Conservation (phyloP, 1,284 basidiomycete species). For the Leccinum solheimii region DNA sequence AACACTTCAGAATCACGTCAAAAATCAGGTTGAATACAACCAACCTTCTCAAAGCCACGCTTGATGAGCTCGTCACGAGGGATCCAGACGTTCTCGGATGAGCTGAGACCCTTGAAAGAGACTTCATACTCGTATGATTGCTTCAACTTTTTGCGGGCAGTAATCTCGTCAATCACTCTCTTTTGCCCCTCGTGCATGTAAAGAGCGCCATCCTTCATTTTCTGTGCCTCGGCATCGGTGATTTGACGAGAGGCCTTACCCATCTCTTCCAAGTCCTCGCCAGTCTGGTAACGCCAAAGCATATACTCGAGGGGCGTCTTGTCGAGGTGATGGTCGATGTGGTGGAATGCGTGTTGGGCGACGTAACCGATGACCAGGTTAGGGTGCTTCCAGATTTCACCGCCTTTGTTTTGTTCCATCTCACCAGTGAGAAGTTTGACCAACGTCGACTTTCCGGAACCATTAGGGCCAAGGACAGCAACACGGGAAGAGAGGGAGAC, state of each 20-base stretch:
- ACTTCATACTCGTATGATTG: conserved; percentile 98
- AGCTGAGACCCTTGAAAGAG: conserved; percentile 89
- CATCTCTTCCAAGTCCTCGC: conserved; percentile 97
- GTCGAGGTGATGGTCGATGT: conserved; percentile 97
- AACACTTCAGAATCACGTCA: neutral
- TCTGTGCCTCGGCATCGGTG: conserved; percentile 84
- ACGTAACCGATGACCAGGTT: conserved; percentile 76
- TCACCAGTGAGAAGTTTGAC: conserved; percentile 99
- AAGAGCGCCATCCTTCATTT: conserved; percentile 94
- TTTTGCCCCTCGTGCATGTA: conserved; percentile 93
- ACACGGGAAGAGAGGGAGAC: conserved; percentile 97
- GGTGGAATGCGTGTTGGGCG: conserved; percentile 95
- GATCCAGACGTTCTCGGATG: conserved; percentile 96
- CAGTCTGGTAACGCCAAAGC: conserved; percentile 99
- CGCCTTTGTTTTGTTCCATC: conserved; percentile 93
- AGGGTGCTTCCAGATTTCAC: conserved; percentile 98
- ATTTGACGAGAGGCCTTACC: conserved; percentile 88
- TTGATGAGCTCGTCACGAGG: conserved; percentile 95
- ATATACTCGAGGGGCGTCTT: conserved; percentile 99
- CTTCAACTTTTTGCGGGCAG: conserved; percentile 95
- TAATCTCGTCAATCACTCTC: conserved; percentile 91
- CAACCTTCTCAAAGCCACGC: conserved; percentile 94
- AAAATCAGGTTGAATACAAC: conserved; percentile 16
- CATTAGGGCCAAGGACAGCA: conserved; percentile 94
- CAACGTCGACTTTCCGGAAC: conserved; percentile 97